Evolutionary conservation across 2,329 filamentous ascomycete species (phyloP), one percentile per base, ranked within the genome.

Genomic region (Phialocephala sp.): DNA sequence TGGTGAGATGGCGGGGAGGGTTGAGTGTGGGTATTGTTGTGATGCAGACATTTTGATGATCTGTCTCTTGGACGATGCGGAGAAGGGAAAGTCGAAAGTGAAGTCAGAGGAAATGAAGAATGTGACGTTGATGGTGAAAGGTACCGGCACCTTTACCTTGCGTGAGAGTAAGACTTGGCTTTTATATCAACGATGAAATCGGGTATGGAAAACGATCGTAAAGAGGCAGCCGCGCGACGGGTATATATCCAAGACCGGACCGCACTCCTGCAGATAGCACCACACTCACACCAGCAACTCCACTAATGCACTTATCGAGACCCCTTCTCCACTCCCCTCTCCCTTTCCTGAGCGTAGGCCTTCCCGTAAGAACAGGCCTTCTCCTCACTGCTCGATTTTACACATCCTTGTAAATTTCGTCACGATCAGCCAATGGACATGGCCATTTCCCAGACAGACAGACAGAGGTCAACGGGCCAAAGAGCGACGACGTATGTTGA

Each of bases 31-130:
- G 41, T 63, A 62, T 41, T 62, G 22, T 27, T 56, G 55, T 57
- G 59, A 22, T 47, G 64, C 41, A 55, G 66, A 63, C 67, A 66
- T 66, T 20, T n/a, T 55, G 61, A 37, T 27, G 50, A 50, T 32
- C 3, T 12, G 2, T 18, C 2, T 20, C 4, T 22, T 20, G 45
- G 45, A 50, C 8, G 45, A 22, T 20, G 45, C 5, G 20, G 22
- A 24, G 11, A 24, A 5, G 1, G 18, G n/a, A 24, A 50, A 50
- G 45, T 50, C n/a, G 45, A 50, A 11, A 11, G 6, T 20, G 20
- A 14, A 20, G 22, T 11, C 11, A 14, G 45, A 50, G 45, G n/a
- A 11, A 24, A 50, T n/a, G 45, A 50, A 50, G 45, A 24, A 18
- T 20, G 18, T 50, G n/a, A 18, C 15, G 45, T 11, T 50, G 45